These are phyloP conservation scores for Naegleria lovaniensis DNA, from an alignment of 208 protist species.

Conservation along the genomic window DNA sequence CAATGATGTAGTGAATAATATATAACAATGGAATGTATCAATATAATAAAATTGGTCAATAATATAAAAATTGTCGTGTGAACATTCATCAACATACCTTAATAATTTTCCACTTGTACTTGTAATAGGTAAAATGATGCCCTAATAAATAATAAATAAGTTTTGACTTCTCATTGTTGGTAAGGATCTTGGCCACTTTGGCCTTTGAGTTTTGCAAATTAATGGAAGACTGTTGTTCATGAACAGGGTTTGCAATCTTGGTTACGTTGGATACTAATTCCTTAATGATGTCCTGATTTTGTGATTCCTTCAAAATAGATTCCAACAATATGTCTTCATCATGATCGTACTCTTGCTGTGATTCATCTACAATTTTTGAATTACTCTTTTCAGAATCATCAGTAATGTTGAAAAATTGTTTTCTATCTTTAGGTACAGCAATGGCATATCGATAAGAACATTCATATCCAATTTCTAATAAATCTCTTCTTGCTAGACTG, in stretches of 20 bases:
- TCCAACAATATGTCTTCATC: not conserved
- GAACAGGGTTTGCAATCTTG: not conserved
- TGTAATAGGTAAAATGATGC: not conserved
- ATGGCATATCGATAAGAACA: conserved; percentile 10
- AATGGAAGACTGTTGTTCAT: not conserved
- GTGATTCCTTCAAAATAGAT: not conserved
- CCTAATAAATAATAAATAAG: not conserved
- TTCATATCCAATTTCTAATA: not conserved
- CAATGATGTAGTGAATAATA: too few relatives aligned
- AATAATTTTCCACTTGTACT: not conserved
- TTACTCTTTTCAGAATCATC: not conserved
- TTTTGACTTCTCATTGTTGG: not conserved
- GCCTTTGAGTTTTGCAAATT: not conserved
- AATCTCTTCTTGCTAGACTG: conserved; percentile 13
- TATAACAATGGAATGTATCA: too few relatives aligned
- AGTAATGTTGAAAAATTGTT: not conserved
- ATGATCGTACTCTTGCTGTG: not conserved
- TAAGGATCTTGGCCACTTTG: not conserved
- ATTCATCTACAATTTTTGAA: not conserved
- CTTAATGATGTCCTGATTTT: not conserved
- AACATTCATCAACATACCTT: too few relatives aligned
- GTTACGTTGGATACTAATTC: not conserved
- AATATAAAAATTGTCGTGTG: too few relatives aligned
- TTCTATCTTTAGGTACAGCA: not conserved
- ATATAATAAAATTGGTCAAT: too few relatives aligned